phyloP scores from a whole-genome alignment of 768 basidiomycete genomes.

The Boletus patriciae region DNA sequence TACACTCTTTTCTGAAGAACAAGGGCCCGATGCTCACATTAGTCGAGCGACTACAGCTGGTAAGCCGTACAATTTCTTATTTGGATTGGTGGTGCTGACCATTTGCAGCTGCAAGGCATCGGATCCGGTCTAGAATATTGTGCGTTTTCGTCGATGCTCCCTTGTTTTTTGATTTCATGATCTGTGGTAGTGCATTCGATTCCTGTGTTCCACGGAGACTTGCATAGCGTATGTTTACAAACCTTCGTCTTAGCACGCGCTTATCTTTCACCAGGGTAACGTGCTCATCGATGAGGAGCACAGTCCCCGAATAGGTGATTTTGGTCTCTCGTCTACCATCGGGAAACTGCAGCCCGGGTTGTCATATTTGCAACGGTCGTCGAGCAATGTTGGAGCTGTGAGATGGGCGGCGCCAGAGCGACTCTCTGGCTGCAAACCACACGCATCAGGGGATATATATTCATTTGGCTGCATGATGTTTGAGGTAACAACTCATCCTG shows the following conservation, averaged over 20 bases:
- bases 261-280: not conserved
- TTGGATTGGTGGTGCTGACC: not conserved
- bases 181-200: not conserved
- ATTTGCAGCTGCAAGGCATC: not conserved
- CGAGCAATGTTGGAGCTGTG: not conserved
- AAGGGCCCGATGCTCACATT: not conserved
- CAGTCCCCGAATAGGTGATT: not conserved
- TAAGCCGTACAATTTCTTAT: not conserved
- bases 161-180: not conserved
- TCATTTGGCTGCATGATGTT: slow-evolving; percentile 2
- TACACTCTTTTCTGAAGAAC: too few relatives aligned
- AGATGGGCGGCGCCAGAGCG: slow-evolving; percentile 5
- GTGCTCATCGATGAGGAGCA: not conserved
- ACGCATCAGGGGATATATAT: not conserved
- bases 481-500: not conserved
- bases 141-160: not conserved
- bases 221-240: not conserved
- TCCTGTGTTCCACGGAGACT: not conserved
- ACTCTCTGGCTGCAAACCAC: not conserved
- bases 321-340: not conserved
- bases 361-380: not conserved
- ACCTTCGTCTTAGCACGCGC: not conserved
- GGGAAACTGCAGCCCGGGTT: not conserved
- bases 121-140: slow-evolving; percentile 1
- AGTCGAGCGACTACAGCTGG: not conserved